Conservation (phyloP, 305 asterid genomes). For the Fraxinus ornus region DNA sequence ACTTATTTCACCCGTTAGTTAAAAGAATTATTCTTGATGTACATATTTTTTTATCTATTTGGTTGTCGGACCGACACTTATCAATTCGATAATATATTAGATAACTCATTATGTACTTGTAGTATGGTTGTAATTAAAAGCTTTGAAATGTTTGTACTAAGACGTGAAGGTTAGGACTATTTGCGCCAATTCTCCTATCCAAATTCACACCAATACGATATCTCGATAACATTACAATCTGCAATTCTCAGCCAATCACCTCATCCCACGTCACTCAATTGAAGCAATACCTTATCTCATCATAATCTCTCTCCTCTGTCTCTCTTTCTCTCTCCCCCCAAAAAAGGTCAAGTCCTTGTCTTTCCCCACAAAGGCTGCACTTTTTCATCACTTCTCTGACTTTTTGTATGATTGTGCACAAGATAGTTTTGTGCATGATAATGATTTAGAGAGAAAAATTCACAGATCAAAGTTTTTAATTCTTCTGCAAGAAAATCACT, state of each 20-base stretch:
- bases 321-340: constrained; percentile 5
- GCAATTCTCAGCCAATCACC: constrained; percentile 31
- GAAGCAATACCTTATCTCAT: background rate
- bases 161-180: background rate
- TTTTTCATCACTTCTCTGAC: constrained; percentile 25
- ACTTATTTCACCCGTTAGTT: background rate
- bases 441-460: background rate
- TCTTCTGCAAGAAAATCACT: background rate
- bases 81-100: too few relatives aligned
- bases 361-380: constrained; percentile 28
- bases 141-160: background rate
- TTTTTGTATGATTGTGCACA: background rate
- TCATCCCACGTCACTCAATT: constrained; percentile 37
- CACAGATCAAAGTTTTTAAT: background rate
- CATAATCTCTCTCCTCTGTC: background rate
- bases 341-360: constrained; percentile 14
- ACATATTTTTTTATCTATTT: too few relatives aligned
- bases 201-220: constrained; percentile 34
- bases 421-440: background rate
- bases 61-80: too few relatives aligned
- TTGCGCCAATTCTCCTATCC: background rate
- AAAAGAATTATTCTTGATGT: too few relatives aligned
- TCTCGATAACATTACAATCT: constrained; percentile 38
- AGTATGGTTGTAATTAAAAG: too few relatives aligned
- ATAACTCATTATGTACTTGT: too few relatives aligned